Conservation (phyloP, 2,329 filamentous ascomycete species). For the Phyllosticta citrichinensis region DNA sequence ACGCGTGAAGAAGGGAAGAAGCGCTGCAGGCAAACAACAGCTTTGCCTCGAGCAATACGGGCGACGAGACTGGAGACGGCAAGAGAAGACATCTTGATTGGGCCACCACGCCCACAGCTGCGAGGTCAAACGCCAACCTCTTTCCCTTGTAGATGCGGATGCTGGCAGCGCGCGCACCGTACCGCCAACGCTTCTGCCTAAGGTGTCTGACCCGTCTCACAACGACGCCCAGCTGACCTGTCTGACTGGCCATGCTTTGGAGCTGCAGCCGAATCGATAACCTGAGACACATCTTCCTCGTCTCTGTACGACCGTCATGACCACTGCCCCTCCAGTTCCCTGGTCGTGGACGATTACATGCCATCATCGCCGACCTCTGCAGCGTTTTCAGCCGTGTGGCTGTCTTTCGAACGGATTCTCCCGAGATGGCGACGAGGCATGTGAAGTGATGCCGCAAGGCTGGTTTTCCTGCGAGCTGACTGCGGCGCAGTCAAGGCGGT, state of each 20-base stretch:
- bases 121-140: background rate
- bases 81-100: background rate
- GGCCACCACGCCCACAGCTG: background rate
- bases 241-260: background rate
- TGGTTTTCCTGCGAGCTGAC: background rate
- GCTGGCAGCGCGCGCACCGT: background rate
- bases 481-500: background rate
- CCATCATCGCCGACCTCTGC: background rate
- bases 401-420: background rate
- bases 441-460: background rate
- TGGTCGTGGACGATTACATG: too few species aligned
- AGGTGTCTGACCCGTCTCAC: background rate
- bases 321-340: background rate
- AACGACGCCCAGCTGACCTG: background rate
- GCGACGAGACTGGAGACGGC: background rate
- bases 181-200: background rate
- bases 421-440: background rate
- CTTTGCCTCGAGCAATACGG: background rate
- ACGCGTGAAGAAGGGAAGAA: background rate
- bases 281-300: background rate
- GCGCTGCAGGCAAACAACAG: background rate
- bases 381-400: background rate
- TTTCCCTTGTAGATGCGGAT: background rate
- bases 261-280: background rate
- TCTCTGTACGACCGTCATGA: background rate